Evolutionary conservation across 106 monocot genomes (phyloP).

Genomic region (Dioscorea dumetorum): DNA sequence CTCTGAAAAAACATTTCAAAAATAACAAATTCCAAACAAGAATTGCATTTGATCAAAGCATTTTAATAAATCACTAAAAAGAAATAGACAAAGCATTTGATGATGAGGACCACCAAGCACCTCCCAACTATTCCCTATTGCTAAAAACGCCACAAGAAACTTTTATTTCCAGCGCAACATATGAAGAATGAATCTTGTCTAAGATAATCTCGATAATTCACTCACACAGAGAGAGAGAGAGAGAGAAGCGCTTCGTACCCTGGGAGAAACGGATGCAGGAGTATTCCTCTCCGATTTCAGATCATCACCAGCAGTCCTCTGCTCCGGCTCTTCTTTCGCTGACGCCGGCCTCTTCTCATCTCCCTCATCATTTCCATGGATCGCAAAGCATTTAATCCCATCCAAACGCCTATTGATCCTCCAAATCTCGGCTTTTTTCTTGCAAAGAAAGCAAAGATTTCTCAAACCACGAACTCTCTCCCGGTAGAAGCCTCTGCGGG

Average conservation of each 20-base stretch:
- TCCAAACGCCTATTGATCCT: slow-evolving; percentile 18
- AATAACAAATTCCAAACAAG: too few relatives aligned
- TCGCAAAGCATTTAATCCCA: slow-evolving; percentile 22
- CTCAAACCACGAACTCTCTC: slow-evolving; percentile 13
- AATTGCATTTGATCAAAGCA: too few relatives aligned
- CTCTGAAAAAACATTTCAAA: too few relatives aligned
- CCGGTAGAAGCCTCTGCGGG: background rate
- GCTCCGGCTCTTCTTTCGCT: slow-evolving; percentile 25
- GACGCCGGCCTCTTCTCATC: slow-evolving; percentile 18
- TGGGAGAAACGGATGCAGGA: slow-evolving; percentile 27
- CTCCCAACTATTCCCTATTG: too few relatives aligned
- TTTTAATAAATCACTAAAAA: too few relatives aligned
- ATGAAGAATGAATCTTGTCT: background rate
- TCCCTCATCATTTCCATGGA: slow-evolving; percentile 14
- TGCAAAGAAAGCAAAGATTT: slow-evolving; percentile 14
- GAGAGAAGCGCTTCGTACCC: slow-evolving; percentile 7
- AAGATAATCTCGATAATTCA: background rate
- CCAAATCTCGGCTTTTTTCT: background rate
- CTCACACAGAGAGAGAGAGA: too few relatives aligned
- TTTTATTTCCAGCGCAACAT: too few relatives aligned
- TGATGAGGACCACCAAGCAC: too few relatives aligned
- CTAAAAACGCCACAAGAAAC: too few relatives aligned
- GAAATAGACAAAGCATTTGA: too few relatives aligned
- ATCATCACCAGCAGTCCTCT: slow-evolving; percentile 20
- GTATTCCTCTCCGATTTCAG: slow-evolving; percentile 16